A percentile compares a stretch with the other conserved stretches of the same genome.
Evolutionary conservation across 23 red algal genomes (phyloP).

Genomic region (Gracilaria domingensis): DNA sequence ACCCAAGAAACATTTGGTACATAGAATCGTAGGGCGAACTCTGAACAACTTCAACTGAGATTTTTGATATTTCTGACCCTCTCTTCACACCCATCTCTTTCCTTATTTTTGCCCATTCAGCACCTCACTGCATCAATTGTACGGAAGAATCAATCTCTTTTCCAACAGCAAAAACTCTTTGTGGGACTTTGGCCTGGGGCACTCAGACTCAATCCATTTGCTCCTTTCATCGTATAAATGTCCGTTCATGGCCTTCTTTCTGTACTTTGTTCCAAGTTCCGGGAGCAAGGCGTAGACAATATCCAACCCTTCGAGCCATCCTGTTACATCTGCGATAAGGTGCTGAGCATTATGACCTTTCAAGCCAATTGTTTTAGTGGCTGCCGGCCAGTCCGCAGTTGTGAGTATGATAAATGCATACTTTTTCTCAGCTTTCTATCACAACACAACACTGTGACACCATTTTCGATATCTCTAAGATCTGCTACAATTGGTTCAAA

Average conservation of each 20-base stretch:
- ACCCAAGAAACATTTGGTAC: no score
- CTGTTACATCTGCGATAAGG: neutral
- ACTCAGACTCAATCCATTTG: neutral
- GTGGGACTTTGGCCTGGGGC: neutral
- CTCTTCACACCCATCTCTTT: neutral
- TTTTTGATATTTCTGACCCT: neutral
- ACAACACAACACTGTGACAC: neutral
- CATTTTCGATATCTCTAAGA: neutral
- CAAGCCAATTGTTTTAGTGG: neutral
- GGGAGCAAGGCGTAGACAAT: neutral
- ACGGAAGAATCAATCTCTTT: neutral
- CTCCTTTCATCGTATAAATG: neutral
- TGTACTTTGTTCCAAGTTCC: neutral
- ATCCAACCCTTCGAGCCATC: neutral
- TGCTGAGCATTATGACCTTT: neutral
- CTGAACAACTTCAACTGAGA: neutral
- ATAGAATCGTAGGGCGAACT: no score
- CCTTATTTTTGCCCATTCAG: neutral
- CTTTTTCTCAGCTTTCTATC: neutral
- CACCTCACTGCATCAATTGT: neutral
- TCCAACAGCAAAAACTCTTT: neutral
- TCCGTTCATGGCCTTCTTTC: neutral
- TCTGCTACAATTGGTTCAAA: constrained; percentile 12
- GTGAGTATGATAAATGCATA: neutral
- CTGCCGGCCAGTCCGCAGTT: constrained; percentile 11